Evolutionary conservation across 208 protist genomes (phyloP), one percentile per base, ranked within the genome.

Genomic region (Crithidia brevicula): DNA sequence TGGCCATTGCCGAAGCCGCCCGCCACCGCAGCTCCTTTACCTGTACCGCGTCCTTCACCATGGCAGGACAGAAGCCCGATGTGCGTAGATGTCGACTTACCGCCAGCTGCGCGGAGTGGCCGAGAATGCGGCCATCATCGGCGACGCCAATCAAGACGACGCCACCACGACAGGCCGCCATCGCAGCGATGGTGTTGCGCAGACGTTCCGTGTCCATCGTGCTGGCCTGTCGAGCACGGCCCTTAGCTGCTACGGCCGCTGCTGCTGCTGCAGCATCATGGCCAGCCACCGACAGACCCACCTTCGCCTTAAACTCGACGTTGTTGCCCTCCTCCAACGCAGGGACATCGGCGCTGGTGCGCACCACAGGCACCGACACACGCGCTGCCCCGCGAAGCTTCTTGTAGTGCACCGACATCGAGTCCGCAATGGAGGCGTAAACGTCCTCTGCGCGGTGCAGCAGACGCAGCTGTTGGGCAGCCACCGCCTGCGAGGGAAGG

Each of bases 11-110:
- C 2, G 67, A 11, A 38, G 31, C 34, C 4, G 28, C 56, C 23
- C 87, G 69, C 11, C 74, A 77, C 16, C 86, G 91, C 60, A 96
- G 67, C 52, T 93, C 83, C 34, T 68, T 67, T 36, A 85, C 68
- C 28, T 63, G 72, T n/a, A 96, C 80, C 22, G 63, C 76, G 38
- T 84, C 83, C 61, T 90, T 89, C 16, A 86, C 72, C 87, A 96
- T 93, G 11, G 91, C 86, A 5, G 91, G 91, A 64, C 86, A 96
- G 71, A 94, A 94, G 13, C 86, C 88, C 0, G 80, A 85, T 8
- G 71, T 62, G 23, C 88, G 86, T 61, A 96, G 58, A n/a, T 73
- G 63, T 52, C 33, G 34, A 15, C n/a, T 22, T 23, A 80, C 47
- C 30, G 82, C 81, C 6, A 69, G 76, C 53, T 86, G 79, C n/a